Evolutionary conservation across 257 asterid genomes (phyloP), one percentile per base, ranked within the genome.

Genomic region (Petunia axillaris): DNA sequence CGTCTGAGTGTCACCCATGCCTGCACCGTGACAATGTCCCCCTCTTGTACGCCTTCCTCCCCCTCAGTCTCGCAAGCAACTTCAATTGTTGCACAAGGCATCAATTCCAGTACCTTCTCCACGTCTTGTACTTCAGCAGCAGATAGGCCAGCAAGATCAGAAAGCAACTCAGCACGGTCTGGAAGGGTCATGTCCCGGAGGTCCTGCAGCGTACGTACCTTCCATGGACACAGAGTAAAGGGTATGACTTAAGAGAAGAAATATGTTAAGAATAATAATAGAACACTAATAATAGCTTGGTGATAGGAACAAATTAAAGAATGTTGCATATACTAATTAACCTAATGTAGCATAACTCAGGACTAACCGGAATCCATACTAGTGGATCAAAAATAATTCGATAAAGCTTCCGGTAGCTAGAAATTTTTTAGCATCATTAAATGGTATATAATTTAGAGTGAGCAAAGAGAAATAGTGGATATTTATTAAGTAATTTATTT

Each of bases 41-140:
- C 97, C 66, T 91, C 99, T 85, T 95, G 98, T 85, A 95, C 89
- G 46, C 89, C 94, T 74, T 95, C 97, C 78, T 95, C 99, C 13
- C 99, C 99, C 75, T 95, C 97, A 5, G 99, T 95, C 83, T 87
- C 93, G 35, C 98, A 95, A 36, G 89, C 86, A 74, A 91, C 92
- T 76, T 92, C 97, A 38, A 91, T 80, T 46, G 91, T 77, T 9
- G 90, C 85, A 40, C 86, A 86, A 77, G 99, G 99, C 68, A 95
- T 88, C 70, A 89, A 81, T 84, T 91, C 92, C 77, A 92, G 86
- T 63, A 92, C 99, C 87, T 88, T 91, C 88, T 93, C 97, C 60
- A 95, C 86, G 54, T 95, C 97, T 80, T 79, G 88, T 41, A 89
- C 82, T 80, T 91, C 86, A 13, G 87, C 81, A 59, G 89, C 81